Conservation (phyloP, 1,139 yeast genomes). For the Debaryomyces subglobosus region DNA sequence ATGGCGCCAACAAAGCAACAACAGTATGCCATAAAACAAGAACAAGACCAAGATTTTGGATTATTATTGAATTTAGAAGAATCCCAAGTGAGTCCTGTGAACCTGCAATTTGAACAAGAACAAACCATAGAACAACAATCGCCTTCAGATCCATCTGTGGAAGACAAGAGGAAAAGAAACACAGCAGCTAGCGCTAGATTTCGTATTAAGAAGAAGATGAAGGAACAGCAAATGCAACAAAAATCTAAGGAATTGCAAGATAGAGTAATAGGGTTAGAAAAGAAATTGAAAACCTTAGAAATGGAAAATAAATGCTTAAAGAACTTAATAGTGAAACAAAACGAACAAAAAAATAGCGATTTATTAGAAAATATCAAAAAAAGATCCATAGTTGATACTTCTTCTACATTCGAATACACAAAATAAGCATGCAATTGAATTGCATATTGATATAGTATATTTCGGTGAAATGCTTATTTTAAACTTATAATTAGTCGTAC, state of each 20-base stretch:
- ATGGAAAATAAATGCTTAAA: conserved; percentile 79
- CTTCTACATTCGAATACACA: conserved; percentile 36
- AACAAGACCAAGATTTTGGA: conserved; percentile 1
- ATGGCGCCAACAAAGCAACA: conserved; percentile 20
- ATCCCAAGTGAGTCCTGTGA: neutral
- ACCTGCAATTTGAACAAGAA: neutral
- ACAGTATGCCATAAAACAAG: neutral
- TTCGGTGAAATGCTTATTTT: neutral
- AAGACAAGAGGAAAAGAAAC: conserved; percentile 57
- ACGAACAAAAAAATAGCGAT: conserved; percentile 45
- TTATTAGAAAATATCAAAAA: conserved; percentile 46
- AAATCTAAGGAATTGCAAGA: conserved; percentile 48
- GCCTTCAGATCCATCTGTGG: conserved; percentile 18
- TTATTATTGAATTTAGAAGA: neutral
- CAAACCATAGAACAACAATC: neutral
- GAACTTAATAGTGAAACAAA: conserved; percentile 51
- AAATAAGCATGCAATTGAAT: conserved; percentile 9
- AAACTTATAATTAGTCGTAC: neutral
- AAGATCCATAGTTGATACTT: conserved; percentile 39
- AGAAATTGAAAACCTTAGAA: conserved; percentile 55
- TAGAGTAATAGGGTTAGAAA: conserved; percentile 41
- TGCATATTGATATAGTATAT: neutral
- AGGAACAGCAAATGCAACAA: conserved; percentile 61
- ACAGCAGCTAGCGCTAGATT: conserved; percentile 68
- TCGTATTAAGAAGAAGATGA: conserved; percentile 61